These are phyloP conservation scores for Nakazawaea holstii DNA, from an alignment of 805 yeast genomes.

Conservation along the genomic window DNA sequence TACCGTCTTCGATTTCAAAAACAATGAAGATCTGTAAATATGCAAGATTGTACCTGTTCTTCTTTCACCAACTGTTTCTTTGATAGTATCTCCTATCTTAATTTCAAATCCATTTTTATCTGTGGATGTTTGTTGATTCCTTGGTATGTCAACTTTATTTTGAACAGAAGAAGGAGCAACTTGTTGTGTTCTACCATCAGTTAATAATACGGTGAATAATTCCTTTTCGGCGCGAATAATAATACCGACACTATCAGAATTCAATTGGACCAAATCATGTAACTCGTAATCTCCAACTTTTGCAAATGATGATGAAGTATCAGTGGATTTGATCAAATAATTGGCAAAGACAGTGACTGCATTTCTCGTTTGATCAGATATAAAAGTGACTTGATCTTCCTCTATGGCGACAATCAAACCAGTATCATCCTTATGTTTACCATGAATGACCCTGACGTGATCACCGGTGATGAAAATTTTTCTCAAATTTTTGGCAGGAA, in stretches of 20 bases:
- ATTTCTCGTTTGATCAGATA: slow-evolving; percentile 82
- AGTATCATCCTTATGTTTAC: slow-evolving; percentile 89
- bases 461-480: slow-evolving; percentile 89
- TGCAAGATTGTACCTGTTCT: slow-evolving; percentile 87
- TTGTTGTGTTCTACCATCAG: slow-evolving; percentile 71
- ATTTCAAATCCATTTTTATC: slow-evolving; percentile 83
- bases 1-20: slow-evolving; percentile 74
- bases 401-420: slow-evolving; percentile 84
- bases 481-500: slow-evolving; percentile 76
- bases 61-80: slow-evolving; percentile 76
- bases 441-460: slow-evolving; percentile 88
- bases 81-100: slow-evolving; percentile 88
- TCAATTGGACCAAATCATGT: slow-evolving; percentile 85
- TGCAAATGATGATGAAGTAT: slow-evolving; percentile 63
- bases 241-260: slow-evolving; percentile 83
- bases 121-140: slow-evolving; percentile 75
- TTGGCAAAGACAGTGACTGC: slow-evolving; percentile 93
- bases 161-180: slow-evolving; percentile 81
- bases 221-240: slow-evolving; percentile 88
- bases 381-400: slow-evolving; percentile 82
- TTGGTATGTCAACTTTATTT: slow-evolving; percentile 58
- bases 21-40: slow-evolving; percentile 73
- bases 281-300: slow-evolving; percentile 75
- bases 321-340: slow-evolving; percentile 87
- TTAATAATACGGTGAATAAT: slow-evolving; percentile 69